A percentile compares a stretch with the other conserved stretches of the same genome.
These are phyloP conservation scores for Salvia splendens DNA, from an alignment of 257 asterid genomes.

Conservation along the genomic window DNA sequence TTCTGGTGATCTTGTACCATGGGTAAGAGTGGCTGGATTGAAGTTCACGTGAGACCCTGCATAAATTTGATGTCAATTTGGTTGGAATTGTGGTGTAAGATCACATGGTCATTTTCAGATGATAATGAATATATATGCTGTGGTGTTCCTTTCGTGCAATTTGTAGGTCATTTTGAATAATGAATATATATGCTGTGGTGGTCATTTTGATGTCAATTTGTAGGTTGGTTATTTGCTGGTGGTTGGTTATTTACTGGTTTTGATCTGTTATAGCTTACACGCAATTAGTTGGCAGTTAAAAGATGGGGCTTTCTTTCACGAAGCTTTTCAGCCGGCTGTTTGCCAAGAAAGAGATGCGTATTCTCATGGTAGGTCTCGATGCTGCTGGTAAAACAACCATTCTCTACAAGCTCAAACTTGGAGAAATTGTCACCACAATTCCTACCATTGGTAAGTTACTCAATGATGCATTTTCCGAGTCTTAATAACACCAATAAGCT, in stretches of 20 bases:
- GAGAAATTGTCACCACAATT: constrained; percentile 55
- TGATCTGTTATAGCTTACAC: not conserved
- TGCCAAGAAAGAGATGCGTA: constrained; percentile 58
- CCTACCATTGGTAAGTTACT: constrained; percentile 47
- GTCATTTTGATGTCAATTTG: not conserved
- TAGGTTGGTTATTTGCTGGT: too few species aligned
- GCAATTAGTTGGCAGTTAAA: constrained; percentile 29
- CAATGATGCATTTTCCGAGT: not conserved
- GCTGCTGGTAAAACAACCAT: constrained; percentile 59
- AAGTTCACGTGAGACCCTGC: not conserved
- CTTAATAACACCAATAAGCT: not conserved
- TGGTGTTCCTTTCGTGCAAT: not conserved
- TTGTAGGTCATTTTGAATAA: not conserved
- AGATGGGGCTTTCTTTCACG: constrained; percentile 51
- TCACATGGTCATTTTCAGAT: not conserved
- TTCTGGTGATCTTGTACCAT: not conserved
- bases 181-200: not conserved
- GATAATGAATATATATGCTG: not conserved
- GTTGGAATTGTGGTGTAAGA: not conserved
- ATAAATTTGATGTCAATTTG: not conserved
- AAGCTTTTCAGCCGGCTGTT: constrained; percentile 54
- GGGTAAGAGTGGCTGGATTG: not conserved
- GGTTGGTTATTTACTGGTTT: constrained; percentile 8
- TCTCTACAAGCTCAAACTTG: constrained; percentile 53
- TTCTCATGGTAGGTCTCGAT: constrained; percentile 54